Evolutionary conservation across 768 basidiomycete genomes (phyloP).

Genomic region (Mycena chlorophos): DNA sequence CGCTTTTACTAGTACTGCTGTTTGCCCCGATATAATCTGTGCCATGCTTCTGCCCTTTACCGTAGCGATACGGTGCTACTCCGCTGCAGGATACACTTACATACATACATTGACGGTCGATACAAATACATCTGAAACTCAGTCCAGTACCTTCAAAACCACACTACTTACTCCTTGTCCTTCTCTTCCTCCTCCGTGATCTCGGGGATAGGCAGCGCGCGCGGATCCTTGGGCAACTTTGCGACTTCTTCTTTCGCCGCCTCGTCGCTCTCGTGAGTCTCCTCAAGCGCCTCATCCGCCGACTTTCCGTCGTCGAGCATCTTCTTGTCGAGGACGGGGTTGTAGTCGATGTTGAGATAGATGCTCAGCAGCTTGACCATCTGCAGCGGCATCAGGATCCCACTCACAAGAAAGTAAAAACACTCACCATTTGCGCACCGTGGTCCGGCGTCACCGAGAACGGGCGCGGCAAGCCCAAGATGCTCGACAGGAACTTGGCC

Average conservation of each 20-base stretch:
- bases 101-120: too few species aligned
- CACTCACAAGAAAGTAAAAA: background rate
- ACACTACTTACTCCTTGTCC: too few species aligned
- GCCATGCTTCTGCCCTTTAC: too few species aligned
- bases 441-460: slow-evolving; percentile 16
- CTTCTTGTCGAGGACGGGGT: slow-evolving; percentile 17
- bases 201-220: background rate
- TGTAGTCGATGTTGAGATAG: slow-evolving; percentile 17
- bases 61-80: too few species aligned
- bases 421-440: slow-evolving; percentile 16
- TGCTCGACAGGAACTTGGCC: slow-evolving; percentile 14
- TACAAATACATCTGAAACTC: too few species aligned
- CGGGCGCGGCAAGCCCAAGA: slow-evolving; percentile 14
- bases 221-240: background rate
- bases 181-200: too few species aligned
- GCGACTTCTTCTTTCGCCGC: too few species aligned
- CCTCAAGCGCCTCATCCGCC: slow-evolving; percentile 11
- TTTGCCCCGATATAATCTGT: too few species aligned
- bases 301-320: slow-evolving; percentile 9
- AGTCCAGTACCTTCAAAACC: too few species aligned
- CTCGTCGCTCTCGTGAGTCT: background rate
- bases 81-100: too few species aligned
- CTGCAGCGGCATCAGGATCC: background rate
- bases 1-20: too few species aligned
- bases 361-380: slow-evolving; percentile 20